Base-by-base conservation (phyloP, 768 basidiomycete species). In the Kwoniella sp. region DNA sequence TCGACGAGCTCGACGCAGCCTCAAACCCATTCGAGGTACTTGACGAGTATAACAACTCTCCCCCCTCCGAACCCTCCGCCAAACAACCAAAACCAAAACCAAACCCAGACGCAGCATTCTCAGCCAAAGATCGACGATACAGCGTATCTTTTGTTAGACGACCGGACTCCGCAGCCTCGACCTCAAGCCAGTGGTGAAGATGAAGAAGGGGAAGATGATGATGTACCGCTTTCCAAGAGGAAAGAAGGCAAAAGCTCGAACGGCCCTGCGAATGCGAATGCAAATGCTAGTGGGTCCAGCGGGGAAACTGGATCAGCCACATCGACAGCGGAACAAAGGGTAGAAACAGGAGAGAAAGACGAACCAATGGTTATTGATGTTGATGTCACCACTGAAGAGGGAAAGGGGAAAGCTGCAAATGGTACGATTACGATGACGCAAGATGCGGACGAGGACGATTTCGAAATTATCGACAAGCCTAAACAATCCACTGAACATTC, bases 141-240 rank as follows among this genome's bases (percentile, higher is more conserved):
- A 24, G 57, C 72, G 1, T 73, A 73, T 55, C 60, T 76, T 8
- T 70, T 76, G 27, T 40, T 76, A 21, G 71, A 76, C n/a, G 65
- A 65, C 37, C 44, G 60, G 17, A 48, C 48, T 6, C 48, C 48
- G 5, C 40, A 44, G 17, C 10, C 40, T 44, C 40, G 33, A 33
- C 33, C 13, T 33, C 33, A 6, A 27, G n/a, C n/a, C n/a, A n/a
- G n/a, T 15, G 19, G 36, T 54, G 37, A 24, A 6, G 30, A 26
- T 52, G 9, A 27, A 3, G 40, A 44, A 3, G 40, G 17, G 40
- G 40, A 44, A 9, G 40, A 19, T 19, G 40, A 44, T 19, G 40
- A 44, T 44, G 40, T 44, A 10, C 40, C 40, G 10, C 40, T 44
- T 19, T 44, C 40, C 40, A 44, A 44, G 40, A 6, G 40, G 3